Evolutionary conservation across 768 basidiomycete genomes (phyloP), one percentile per base, ranked within the genome.

Genomic region (Pleurotus djamor): DNA sequence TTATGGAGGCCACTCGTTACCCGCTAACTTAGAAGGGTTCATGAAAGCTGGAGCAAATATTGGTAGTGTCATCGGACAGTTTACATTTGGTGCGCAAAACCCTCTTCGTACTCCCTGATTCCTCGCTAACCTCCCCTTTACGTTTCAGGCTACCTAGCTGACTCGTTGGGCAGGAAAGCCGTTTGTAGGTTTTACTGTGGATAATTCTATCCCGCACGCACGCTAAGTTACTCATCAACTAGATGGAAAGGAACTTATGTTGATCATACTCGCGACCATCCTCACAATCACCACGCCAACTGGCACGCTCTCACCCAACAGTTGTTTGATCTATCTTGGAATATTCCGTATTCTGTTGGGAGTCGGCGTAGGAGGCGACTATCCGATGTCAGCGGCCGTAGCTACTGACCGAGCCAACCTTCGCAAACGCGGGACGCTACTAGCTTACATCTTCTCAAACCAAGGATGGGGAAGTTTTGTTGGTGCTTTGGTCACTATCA

Each of bases 181-280:
- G 77, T 91, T 56, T 89, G 85, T 86, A 47, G 35, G 71, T 66
- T 7, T 5, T 12, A 44, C 17, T 48, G 54, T 43, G 41, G 41
- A 28, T 9, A 9, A 4, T 21, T n/a, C 37, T 12, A 16, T 10
- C 21, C 35, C n/a, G 56, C 33, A 2, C 52, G 64, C 63, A 7
- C 16, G 37, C 5, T 33, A 5, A 52, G 33, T 47, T 2, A 49
- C 14, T 7, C 12, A 2, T 32, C 12, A 17, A 12, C 4, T 67
- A 85, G 86, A 90, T 62, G 88, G 89, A 7, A 88, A 90, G 68
- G 90, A 92, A 66, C 80, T 92, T 54, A 88, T 91, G 82, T 73
- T 92, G 59, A 89, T 91, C 63, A 91, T 92, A 65, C 62, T 91
- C 52, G 89, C 87, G 0, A 92, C 91, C 1, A 89, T 92, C 66